phyloP scores from a whole-genome alignment of 176 grass and related monocot species.

The Eleusine coracana region DNA sequence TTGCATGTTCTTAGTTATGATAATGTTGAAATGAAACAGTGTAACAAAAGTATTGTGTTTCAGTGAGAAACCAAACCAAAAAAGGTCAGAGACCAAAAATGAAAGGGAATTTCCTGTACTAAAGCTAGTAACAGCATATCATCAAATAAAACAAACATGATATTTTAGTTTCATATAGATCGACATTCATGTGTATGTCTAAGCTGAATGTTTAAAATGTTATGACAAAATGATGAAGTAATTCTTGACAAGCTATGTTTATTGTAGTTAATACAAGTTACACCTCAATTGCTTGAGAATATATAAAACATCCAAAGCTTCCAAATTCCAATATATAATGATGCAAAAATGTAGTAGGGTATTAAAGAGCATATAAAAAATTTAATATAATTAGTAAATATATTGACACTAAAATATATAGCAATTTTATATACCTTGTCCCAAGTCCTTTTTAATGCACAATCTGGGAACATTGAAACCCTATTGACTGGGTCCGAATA shows the following conservation, averaged over 20 bases:
- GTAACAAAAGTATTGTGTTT: slow-evolving; percentile 47
- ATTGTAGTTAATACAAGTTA: not conserved
- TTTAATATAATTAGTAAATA: not conserved
- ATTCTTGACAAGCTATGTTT: not conserved
- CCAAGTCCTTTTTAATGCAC: too few relatives aligned
- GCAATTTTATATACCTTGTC: not conserved
- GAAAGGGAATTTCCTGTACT: slow-evolving; percentile 15
- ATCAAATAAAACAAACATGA: not conserved
- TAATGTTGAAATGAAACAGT: slow-evolving; percentile 47
- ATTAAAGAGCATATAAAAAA: not conserved
- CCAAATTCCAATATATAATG: not conserved
- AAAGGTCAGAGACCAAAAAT: slow-evolving; percentile 12
- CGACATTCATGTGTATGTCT: not conserved
- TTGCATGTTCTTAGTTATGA: slow-evolving; percentile 55
- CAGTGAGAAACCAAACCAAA: slow-evolving; percentile 38
- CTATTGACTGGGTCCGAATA: not conserved
- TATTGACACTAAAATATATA: not conserved
- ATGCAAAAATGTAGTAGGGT: not conserved
- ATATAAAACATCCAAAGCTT: not conserved
- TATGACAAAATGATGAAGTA: not conserved
- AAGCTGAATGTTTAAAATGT: not conserved
- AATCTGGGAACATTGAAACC: too few relatives aligned
- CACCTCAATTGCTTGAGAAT: not conserved
- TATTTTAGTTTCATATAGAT: not conserved
- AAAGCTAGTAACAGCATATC: not conserved